phyloP scores from a whole-genome alignment of 2,329 filamentous ascomycete genomes.

The Talaromyces funiculosus region DNA sequence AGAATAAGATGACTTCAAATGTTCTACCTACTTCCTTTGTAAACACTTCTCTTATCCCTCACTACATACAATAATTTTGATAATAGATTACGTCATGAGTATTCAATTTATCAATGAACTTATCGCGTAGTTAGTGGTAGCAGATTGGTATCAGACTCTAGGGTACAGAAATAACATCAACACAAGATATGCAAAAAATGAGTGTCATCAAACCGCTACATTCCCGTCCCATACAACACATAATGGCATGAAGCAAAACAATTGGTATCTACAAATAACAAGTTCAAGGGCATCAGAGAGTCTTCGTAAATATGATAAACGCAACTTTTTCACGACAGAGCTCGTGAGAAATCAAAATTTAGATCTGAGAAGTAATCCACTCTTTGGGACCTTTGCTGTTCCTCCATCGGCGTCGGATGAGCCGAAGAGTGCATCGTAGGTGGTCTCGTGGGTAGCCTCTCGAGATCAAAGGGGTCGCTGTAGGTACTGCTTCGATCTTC shows the following conservation, averaged over 20 bases:
- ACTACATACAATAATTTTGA: neutral
- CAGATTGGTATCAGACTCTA: neutral
- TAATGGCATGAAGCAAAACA: neutral
- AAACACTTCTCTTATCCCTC: neutral
- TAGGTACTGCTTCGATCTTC: constrained; percentile 20
- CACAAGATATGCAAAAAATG: neutral
- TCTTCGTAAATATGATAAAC: neutral
- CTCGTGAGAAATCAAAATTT: neutral
- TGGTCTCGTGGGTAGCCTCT: constrained; percentile 16
- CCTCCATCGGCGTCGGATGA: neutral
- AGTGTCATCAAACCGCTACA: neutral
- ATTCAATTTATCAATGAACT: neutral
- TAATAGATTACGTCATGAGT: neutral
- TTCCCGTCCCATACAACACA: neutral
- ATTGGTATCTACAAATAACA: neutral
- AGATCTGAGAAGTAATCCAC: neutral
- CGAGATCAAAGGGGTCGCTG: constrained; percentile 34
- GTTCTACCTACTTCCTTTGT: too few relatives aligned
- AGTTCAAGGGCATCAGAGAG: neutral
- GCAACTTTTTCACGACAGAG: neutral
- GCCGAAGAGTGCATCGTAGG: constrained; percentile 11
- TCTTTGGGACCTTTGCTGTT: neutral
- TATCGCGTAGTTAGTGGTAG: too few relatives aligned
- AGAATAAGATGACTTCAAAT: neutral
- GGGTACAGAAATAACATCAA: neutral